A percentile compares a stretch with the other conserved stretches of the same genome.
phyloP scores from a whole-genome alignment of 768 basidiomycete genomes.

The Mycena metata region DNA sequence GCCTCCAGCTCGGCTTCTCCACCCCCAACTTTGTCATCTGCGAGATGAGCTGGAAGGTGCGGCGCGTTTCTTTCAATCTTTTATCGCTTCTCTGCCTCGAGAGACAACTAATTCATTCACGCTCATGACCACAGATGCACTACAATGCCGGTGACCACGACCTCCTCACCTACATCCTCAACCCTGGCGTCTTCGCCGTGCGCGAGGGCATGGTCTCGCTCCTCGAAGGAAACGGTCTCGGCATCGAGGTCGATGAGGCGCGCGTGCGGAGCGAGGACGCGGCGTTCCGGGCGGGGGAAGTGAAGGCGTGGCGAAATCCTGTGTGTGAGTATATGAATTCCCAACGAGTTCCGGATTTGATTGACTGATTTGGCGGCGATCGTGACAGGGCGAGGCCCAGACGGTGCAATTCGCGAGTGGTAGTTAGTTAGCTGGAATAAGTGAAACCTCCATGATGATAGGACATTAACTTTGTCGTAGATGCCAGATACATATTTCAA shows the following conservation, averaged over 20 bases:
- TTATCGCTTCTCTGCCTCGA: not conserved
- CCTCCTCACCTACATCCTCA: conserved; percentile 69
- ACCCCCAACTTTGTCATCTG: conserved; percentile 58
- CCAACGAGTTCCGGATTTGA: not conserved
- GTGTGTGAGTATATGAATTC: conserved; percentile 42
- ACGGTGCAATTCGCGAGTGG: conserved; percentile 13
- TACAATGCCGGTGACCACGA: conserved; percentile 72
- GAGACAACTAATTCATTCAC: too few species aligned
- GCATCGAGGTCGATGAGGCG: conserved; percentile 71
- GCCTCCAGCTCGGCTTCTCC: conserved; percentile 71
- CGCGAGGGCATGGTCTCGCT: conserved; percentile 64
- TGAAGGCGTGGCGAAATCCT: conserved; percentile 56
- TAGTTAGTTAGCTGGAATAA: not conserved
- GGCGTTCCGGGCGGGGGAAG: conserved; percentile 38
- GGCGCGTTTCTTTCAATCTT: conserved; percentile 6
- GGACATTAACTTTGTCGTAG: too few species aligned
- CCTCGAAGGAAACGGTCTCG: conserved; percentile 69
- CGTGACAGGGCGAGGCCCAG: conserved; percentile 12
- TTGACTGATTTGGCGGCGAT: too few species aligned
- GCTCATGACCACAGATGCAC: conserved; percentile 60
- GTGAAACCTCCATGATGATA: too few species aligned
- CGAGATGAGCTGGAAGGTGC: conserved; percentile 74
- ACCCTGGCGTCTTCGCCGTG: conserved; percentile 67
- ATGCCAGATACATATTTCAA: too few species aligned
- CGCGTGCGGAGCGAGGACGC: conserved; percentile 53